phyloP scores from a whole-genome alignment of 768 basidiomycete genomes.

The Filobasidium wieringae region DNA sequence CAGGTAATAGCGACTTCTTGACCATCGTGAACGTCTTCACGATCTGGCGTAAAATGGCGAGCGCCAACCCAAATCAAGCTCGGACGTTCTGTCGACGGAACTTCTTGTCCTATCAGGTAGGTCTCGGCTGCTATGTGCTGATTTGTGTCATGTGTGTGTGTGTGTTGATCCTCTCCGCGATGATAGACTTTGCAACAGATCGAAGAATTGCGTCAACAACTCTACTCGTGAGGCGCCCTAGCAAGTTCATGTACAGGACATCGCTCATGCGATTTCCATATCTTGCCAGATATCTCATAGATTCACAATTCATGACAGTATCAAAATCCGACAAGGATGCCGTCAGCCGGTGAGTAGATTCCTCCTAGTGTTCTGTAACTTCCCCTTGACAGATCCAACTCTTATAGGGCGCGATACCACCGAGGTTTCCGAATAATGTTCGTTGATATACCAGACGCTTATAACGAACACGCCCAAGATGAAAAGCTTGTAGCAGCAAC shows the following conservation, averaged over 20 bases:
- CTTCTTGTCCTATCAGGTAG: constrained; percentile 70
- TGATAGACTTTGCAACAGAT: constrained; percentile 81
- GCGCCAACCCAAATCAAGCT: constrained; percentile 48
- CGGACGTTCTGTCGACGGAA: constrained; percentile 68
- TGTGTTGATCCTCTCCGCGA: too few species aligned
- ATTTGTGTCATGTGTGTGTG: too few species aligned
- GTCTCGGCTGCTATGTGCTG: background rate
- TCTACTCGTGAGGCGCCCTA: constrained; percentile 50
- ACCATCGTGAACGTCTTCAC: constrained; percentile 83
- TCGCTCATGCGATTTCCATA: background rate
- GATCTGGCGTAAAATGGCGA: constrained; percentile 66
- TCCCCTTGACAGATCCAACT: background rate
- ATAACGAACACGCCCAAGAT: constrained; percentile 56
- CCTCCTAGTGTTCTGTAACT: constrained; percentile 1
- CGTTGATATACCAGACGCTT: constrained; percentile 56
- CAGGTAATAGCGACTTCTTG: constrained; percentile 89
- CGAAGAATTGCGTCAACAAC: constrained; percentile 87
- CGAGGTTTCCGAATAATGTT: constrained; percentile 60
- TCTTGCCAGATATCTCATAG: constrained; percentile 60
- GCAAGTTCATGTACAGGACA: background rate
- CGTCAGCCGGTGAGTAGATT: constrained; percentile 53
- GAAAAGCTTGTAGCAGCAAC: constrained; percentile 62
- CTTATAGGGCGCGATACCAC: constrained; percentile 56
- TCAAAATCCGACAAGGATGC: constrained; percentile 56
- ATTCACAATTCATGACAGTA: constrained; percentile 69